Evolutionary conservation across 2,329 filamentous ascomycete species (phyloP).

Genomic region (Talaromyces funiculosus): DNA sequence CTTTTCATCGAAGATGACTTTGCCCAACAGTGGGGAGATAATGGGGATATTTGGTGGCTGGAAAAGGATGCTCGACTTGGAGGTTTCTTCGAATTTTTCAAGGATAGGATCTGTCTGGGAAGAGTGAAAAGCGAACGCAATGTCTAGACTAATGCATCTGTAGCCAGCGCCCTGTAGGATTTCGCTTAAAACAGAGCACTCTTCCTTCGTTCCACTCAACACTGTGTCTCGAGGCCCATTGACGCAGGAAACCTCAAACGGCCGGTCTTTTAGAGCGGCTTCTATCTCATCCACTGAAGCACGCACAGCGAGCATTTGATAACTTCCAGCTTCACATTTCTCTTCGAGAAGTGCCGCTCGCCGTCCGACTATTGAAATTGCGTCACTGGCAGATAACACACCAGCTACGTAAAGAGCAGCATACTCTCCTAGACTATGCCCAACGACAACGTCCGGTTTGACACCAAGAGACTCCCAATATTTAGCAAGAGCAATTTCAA

Average conservation of each 20-base stretch:
- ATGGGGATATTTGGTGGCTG: conserved; percentile 37
- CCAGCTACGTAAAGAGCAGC: conserved; percentile 33
- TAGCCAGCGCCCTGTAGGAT: conserved; percentile 51
- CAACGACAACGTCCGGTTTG: conserved; percentile 22
- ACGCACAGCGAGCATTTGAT: conserved; percentile 58
- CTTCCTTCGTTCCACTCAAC: conserved; percentile 55
- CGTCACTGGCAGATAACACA: conserved; percentile 30
- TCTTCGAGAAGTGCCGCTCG: conserved; percentile 61
- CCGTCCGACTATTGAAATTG: conserved; percentile 62
- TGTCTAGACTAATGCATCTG: conserved; percentile 57
- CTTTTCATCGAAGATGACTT: conserved; percentile 29
- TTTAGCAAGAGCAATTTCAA: conserved; percentile 40
- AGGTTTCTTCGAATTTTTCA: conserved; percentile 53
- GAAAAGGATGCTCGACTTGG: conserved; percentile 36
- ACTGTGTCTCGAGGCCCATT: conserved; percentile 72
- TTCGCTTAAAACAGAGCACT: no score
- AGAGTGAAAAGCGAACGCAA: conserved; percentile 63
- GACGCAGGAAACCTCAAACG: conserved; percentile 60
- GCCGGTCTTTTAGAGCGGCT: conserved; percentile 39
- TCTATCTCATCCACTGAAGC: conserved; percentile 38
- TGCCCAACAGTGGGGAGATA: conserved; percentile 42
- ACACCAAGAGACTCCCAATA: conserved; percentile 30
- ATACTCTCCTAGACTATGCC: conserved; percentile 38
- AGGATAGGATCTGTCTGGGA: conserved; percentile 60
- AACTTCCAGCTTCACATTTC: conserved; percentile 60